Percentiles rank a stretch among this genome's conserved stretches.
Conservation (phyloP, 805 yeast species). For the Ogataea populi-albae region DNA sequence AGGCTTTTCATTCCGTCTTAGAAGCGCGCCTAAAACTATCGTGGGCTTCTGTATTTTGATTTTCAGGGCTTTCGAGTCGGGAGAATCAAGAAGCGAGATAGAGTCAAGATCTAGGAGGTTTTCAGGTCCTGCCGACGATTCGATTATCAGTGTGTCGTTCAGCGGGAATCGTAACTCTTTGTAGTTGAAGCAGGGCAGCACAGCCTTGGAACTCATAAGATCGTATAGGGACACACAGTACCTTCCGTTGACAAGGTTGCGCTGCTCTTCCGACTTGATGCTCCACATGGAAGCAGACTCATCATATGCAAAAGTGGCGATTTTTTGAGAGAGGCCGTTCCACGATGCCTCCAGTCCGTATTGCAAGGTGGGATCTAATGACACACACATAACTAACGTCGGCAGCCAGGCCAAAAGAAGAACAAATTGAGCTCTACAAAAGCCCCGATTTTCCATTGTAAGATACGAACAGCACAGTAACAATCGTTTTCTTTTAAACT, state of each 20-base stretch:
- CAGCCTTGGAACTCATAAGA: background rate
- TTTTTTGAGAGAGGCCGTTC: slow-evolving; percentile 2
- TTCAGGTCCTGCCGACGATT: background rate
- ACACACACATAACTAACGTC: too few relatives aligned
- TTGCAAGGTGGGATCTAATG: background rate
- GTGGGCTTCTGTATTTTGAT: slow-evolving; percentile 9
- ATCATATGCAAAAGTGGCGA: slow-evolving; percentile 11
- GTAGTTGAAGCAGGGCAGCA: slow-evolving; percentile 24
- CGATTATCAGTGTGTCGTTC: slow-evolving; percentile 17
- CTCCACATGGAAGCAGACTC: slow-evolving; percentile 7
- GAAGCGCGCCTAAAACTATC: slow-evolving; percentile 11
- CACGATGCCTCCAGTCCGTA: slow-evolving; percentile 8
- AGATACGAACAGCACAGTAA: too few relatives aligned
- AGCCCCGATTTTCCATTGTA: too few relatives aligned
- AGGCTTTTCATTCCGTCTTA: slow-evolving; percentile 8
- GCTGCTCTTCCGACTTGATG: background rate
- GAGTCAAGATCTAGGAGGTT: slow-evolving; percentile 9
- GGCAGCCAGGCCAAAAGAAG: too few relatives aligned
- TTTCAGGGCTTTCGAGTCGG: slow-evolving; percentile 1
- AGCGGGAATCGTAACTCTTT: slow-evolving; percentile 18
- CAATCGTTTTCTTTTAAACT: too few relatives aligned
- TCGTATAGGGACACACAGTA: slow-evolving; percentile 21
- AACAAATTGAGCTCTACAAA: too few relatives aligned
- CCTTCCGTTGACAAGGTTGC: slow-evolving; percentile 4
- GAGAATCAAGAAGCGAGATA: slow-evolving; percentile 13